Evolutionary conservation across 495 filamentous ascomycete species (phyloP).

Genomic region (Bathelium albidoporum): DNA sequence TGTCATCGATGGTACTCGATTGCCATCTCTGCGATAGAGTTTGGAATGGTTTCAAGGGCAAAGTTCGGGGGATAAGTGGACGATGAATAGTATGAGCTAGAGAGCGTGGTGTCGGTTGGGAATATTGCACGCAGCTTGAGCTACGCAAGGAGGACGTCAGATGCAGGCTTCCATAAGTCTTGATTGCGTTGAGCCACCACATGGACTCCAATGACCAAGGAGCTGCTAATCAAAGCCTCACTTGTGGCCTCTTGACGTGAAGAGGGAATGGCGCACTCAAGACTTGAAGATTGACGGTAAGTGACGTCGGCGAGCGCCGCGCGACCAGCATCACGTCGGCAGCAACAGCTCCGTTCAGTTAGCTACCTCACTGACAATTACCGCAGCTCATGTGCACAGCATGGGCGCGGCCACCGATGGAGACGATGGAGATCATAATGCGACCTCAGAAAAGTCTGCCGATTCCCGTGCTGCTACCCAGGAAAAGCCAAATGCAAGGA

Average conservation of each 20-base stretch:
- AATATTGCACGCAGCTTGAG: not conserved
- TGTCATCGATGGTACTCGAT: not conserved
- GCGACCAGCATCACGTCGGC: not conserved
- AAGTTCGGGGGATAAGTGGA: not conserved
- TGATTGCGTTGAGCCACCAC: not conserved
- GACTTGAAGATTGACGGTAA: not conserved
- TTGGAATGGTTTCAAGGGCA: not conserved
- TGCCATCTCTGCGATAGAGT: not conserved
- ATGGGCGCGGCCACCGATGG: conserved; percentile 24
- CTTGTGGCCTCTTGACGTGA: not conserved
- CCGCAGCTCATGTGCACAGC: conserved; percentile 27
- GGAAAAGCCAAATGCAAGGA: not conserved
- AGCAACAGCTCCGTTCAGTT: not conserved
- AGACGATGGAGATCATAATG: conserved; percentile 8
- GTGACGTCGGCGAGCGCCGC: conserved; percentile 1
- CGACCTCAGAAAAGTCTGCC: not conserved
- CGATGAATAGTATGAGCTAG: not conserved
- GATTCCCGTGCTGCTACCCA: not conserved
- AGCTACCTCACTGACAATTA: conserved; percentile 5
- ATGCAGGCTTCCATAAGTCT: not conserved
- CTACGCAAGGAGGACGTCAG: not conserved
- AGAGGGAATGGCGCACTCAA: not conserved
- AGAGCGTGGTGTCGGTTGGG: not conserved
- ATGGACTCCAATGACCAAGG: not conserved
- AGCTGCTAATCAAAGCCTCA: not conserved